Evolutionary conservation across 768 basidiomycete species (phyloP).

Genomic region (Hemileccinum impolitum): DNA sequence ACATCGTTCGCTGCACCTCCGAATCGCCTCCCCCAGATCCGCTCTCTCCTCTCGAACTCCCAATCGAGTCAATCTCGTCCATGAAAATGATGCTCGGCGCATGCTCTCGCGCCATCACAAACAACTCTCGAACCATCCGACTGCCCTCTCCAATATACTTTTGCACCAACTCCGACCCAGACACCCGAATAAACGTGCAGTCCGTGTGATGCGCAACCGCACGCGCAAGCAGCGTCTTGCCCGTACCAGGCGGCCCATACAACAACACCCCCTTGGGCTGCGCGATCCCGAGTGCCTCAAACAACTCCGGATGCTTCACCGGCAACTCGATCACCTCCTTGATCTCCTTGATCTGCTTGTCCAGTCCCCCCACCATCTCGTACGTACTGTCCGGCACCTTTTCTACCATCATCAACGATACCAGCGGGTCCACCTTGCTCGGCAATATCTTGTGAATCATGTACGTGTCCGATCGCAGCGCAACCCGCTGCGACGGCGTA

Average conservation of each 20-base stretch:
- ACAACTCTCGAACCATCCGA: constrained; percentile 94
- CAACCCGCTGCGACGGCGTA: constrained; percentile 86
- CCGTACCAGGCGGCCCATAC: constrained; percentile 95
- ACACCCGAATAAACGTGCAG: constrained; percentile 96
- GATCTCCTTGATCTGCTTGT: constrained; percentile 98
- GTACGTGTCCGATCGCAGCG: constrained; percentile 94
- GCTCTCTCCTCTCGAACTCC: constrained; percentile 82
- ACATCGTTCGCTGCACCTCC: constrained; percentile 88
- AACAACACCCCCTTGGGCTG: constrained; percentile 96
- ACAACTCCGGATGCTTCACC: constrained; percentile 96
- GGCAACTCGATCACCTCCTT: constrained; percentile 98
- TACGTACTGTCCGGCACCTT: constrained; percentile 99
- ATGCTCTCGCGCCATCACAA: constrained; percentile 97
- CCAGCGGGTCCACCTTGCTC: constrained; percentile 97
- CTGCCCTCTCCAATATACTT: constrained; percentile 98
- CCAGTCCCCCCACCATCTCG: constrained; percentile 99
- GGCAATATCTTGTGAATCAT: constrained; percentile 95
- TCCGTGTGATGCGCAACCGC: constrained; percentile 98
- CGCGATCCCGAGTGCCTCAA: constrained; percentile 93
- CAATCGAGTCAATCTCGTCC: constrained; percentile 99
- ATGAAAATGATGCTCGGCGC: constrained; percentile 99
- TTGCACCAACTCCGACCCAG: constrained; percentile 91
- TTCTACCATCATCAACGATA: constrained; percentile 99
- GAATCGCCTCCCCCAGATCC: constrained; percentile 80
- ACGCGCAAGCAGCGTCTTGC: constrained; percentile 91